Evolutionary conservation across 768 basidiomycete genomes (phyloP).

Genomic region (Amanita rubescens): DNA sequence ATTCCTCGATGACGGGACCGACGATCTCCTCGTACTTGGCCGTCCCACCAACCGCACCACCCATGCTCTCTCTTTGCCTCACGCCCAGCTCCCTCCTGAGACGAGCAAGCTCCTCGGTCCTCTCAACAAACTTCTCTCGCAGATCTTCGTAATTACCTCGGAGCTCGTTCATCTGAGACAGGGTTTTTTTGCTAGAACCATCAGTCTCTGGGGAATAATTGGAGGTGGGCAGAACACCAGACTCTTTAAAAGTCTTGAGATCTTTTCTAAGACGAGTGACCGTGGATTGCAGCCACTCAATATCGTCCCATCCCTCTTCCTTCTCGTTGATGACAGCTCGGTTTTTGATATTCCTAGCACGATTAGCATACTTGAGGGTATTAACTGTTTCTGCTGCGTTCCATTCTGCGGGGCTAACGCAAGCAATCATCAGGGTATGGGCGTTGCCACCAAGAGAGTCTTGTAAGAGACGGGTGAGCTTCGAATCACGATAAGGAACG

Average conservation of each 20-base stretch:
- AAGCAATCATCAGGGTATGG: constrained; percentile 98
- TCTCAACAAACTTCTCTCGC: constrained; percentile 77
- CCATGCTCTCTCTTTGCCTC: constrained; percentile 49
- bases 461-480: constrained; percentile 92
- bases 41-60: constrained; percentile 60
- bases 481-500: constrained; percentile 97
- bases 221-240: constrained; percentile 29
- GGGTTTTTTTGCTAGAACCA: constrained; percentile 65
- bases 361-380: constrained; percentile 94
- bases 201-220: constrained; percentile 38
- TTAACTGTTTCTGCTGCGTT: constrained; percentile 92
- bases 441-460: constrained; percentile 97
- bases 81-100: constrained; percentile 75
- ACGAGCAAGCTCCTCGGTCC: constrained; percentile 81
- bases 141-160: constrained; percentile 83
- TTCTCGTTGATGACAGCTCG: constrained; percentile 85
- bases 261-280: constrained; percentile 84
- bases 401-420: constrained; percentile 93
- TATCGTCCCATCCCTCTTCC: constrained; percentile 98
- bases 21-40: constrained; percentile 89
- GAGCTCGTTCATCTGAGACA: constrained; percentile 76
- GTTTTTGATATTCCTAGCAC: constrained; percentile 97
- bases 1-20: constrained; percentile 96
- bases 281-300: constrained; percentile 91
- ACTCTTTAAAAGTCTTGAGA: constrained; percentile 71